Base-by-base conservation (phyloP, 2,329 filamentous ascomycete species). In the Diaporthe batatas region DNA sequence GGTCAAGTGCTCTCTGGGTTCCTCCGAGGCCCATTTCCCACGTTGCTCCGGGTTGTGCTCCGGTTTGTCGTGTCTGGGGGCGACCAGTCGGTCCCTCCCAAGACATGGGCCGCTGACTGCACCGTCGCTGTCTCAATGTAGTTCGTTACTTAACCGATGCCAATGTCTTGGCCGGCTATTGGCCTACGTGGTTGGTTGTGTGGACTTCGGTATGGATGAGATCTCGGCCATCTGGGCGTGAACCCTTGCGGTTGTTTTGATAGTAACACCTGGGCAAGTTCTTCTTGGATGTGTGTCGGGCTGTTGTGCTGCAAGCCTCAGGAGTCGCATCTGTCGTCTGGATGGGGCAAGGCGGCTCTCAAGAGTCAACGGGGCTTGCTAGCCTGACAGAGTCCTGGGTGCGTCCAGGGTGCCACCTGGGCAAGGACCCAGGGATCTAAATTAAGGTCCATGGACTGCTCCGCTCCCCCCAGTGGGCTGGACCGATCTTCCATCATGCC, bases 401-500 rank as follows among this genome's bases (percentile, higher is more conserved):
- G 4, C 23, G 5, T 39, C 32, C 42, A 29, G 25, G 16, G 11
- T 18, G 62, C 47, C 62, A n/a, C n/a, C n/a, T n/a, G n/a, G n/a
- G n/a, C n/a, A 29, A 29, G 29, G 29, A 29, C 29, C 29, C 29
- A 67, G 53, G 62, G 16, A 53, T 67, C 62, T 67, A 67, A 67
- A 53, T 53, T 67, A 67, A 67, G 62, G 44, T 67, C 29, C 62
- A n/a, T 53, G 44, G 42, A 34, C 47, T 53, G 62, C 62, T 53
- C 62, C 47, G 44, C 62, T 53, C 47, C 44, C 62, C 39, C 62
- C 59, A 36, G 62, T 67, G 62, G 62, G 62, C 62, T 67, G 47
- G 62, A 53, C 47, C 62, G 62, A 65, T 65, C 62, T 65, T 6
- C 62, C 44, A 65, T 51, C 62, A 65, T 65, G 62, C 62, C 62